Evolutionary conservation across 768 basidiomycete genomes (phyloP).

Genomic region (Lactarius hatsudake): DNA sequence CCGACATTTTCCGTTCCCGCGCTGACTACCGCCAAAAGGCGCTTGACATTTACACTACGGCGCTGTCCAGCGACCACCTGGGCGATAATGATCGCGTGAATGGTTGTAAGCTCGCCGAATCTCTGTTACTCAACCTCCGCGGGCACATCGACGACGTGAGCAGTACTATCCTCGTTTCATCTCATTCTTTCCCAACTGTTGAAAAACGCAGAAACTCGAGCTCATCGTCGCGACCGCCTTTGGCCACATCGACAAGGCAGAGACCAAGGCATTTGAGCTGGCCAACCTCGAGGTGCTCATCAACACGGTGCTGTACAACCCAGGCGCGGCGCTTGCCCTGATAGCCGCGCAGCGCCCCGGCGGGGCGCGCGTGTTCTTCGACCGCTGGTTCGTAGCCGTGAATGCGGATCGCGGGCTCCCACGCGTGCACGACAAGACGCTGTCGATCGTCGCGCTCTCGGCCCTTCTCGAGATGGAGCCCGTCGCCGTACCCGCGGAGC

Average conservation of each 20-base stretch:
- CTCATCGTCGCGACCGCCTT: conserved; percentile 62
- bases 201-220: conserved; percentile 52
- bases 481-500: conserved; percentile 49
- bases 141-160: conserved; percentile 77
- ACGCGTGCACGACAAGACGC: conserved; percentile 88
- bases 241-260: conserved; percentile 53
- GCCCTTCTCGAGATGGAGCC: conserved; percentile 72
- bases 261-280: conserved; percentile 64
- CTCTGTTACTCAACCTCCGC: conserved; percentile 73
- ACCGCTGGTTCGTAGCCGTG: conserved; percentile 79
- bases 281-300: conserved; percentile 82
- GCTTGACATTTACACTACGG: conserved; percentile 78
- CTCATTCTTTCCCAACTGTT: conserved; percentile 3
- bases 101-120: conserved; percentile 83
- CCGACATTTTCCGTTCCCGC: conserved; percentile 67
- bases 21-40: conserved; percentile 76
- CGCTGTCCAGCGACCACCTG: conserved; percentile 64
- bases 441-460: conserved; percentile 73
- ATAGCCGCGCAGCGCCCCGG: conserved; percentile 63
- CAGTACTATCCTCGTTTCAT: conserved; percentile 12
- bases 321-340: conserved; percentile 68
- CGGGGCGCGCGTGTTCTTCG: conserved; percentile 73
- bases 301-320: conserved; percentile 82
- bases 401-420: conserved; percentile 57
- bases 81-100: conserved; percentile 84